Evolutionary conservation across 208 protist genomes (phyloP), one percentile per base, ranked within the genome.

Genomic region (Lotmaria passim): DNA sequence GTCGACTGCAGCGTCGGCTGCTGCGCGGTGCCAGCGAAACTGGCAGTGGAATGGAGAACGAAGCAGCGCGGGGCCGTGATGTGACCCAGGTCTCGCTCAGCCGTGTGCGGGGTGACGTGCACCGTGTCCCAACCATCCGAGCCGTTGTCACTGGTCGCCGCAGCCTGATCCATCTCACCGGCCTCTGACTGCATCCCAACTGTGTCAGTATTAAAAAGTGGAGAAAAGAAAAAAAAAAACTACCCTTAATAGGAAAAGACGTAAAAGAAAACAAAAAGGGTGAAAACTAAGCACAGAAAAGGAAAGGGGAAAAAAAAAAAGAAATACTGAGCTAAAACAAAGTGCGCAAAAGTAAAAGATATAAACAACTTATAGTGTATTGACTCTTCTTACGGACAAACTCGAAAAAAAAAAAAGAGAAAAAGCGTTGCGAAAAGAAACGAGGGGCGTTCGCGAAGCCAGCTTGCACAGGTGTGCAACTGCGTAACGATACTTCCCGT

Each of bases 1-100:
- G 63, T 38, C 28, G 28, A n/a, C n/a, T n/a, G n/a, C n/a, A n/a
- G n/a, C n/a, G n/a, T n/a, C n/a, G n/a, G n/a, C n/a, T n/a, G n/a
- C n/a, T n/a, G n/a, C n/a, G n/a, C n/a, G n/a, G n/a, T n/a, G n/a
- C n/a, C 30, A 26, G 19, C 19, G 41, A 46, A 36, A 17, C 23
- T 36, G 43, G 7, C 28, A 19, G 17, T 46, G 33, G 55, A 47
- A 56, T 72, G 53, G 1, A 72, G 36, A 6, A 72, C 44, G 34
- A 72, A 72, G 66, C 51, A 72, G 15, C 56, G 55, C 14, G 66
- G 51, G 10, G n/a, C 33, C 14, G 56, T 41, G 33, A 72, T 72
- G 34, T n/a, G 15, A 3, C 38, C 7, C 10, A 72, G 55, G 2
- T 72, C 66, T 23, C 28, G 24, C 24, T 62, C 46, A 1, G 66